A percentile compares a stretch with the other conserved stretches of the same genome.
Evolutionary conservation across 2,329 filamentous ascomycete genomes (phyloP).

Genomic region (Fusarium citri): DNA sequence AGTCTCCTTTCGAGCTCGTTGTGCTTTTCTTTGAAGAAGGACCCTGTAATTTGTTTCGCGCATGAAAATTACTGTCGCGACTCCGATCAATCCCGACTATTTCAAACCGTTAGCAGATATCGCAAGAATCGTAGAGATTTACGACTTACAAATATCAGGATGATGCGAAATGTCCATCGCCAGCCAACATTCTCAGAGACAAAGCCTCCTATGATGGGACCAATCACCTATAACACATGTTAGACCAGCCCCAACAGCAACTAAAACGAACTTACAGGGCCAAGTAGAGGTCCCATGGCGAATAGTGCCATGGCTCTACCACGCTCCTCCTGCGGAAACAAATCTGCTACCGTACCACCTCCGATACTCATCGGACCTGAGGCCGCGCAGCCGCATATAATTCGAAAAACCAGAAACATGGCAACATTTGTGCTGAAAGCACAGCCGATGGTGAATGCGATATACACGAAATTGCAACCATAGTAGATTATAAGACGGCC

Average conservation of each 20-base stretch:
- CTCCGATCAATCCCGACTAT: not conserved
- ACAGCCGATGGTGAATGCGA: constrained; percentile 26
- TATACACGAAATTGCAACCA: constrained; percentile 10
- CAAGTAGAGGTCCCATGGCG: constrained; percentile 69
- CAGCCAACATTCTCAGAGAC: constrained; percentile 60
- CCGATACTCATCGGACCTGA: constrained; percentile 36
- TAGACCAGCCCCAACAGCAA: too few species aligned
- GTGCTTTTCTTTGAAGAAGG: constrained; percentile 10
- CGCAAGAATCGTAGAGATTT: not conserved
- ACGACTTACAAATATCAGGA: constrained; percentile 54
- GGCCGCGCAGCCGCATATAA: constrained; percentile 33
- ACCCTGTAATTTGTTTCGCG: constrained; percentile 45
- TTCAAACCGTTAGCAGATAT: not conserved
- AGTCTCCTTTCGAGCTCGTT: constrained; percentile 18
- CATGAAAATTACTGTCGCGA: constrained; percentile 33
- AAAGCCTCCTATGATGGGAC: constrained; percentile 57
- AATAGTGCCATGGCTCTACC: constrained; percentile 73
- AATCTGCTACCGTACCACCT: constrained; percentile 33
- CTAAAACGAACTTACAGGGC: too few species aligned
- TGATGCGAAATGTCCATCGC: constrained; percentile 63
- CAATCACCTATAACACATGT: constrained; percentile 20
- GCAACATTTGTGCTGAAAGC: constrained; percentile 19
- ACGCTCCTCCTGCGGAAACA: constrained; percentile 48
- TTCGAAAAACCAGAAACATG: constrained; percentile 35
- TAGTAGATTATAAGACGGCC: constrained; percentile 32